A percentile compares a stretch with the other conserved stretches of the same genome.
phyloP scores from a whole-genome alignment of 2,329 filamentous ascomycete genomes.

The Byssochlamys sp. region DNA sequence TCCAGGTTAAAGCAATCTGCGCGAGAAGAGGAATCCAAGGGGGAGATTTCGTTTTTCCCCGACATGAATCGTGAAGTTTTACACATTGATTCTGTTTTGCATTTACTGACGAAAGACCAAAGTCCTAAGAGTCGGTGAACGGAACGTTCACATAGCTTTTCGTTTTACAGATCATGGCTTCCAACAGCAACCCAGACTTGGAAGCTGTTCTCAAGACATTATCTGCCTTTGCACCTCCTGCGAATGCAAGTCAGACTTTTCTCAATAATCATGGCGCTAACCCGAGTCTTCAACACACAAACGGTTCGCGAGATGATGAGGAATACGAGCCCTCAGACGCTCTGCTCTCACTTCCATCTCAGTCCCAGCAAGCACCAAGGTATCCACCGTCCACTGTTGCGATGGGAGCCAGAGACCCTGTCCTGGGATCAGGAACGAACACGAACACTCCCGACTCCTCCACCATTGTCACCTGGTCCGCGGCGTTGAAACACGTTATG shows the following conservation, averaged over 20 bases:
- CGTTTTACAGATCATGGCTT: slow-evolving; percentile 7
- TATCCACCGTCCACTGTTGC: not conserved
- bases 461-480: slow-evolving; percentile 43
- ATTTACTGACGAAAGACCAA: not conserved
- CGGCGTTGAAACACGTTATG: slow-evolving; percentile 44
- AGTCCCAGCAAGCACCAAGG: not conserved
- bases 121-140: not conserved
- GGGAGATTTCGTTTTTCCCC: not conserved
- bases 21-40: not conserved
- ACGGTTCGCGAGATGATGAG: slow-evolving; percentile 3
- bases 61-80: not conserved
- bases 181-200: slow-evolving; percentile 26
- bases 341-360: slow-evolving; percentile 2
- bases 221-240: slow-evolving; percentile 24
- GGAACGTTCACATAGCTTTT: not conserved
- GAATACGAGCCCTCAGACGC: slow-evolving; percentile 14
- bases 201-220: slow-evolving; percentile 34
- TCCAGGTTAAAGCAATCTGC: not conserved
- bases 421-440: slow-evolving; percentile 1
- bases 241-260: slow-evolving; percentile 1
- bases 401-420: not conserved
- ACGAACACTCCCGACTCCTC: slow-evolving; percentile 28
- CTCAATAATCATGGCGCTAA: not conserved
- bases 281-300: not conserved
- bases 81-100: not conserved